Evolutionary conservation across 2,329 filamentous ascomycete species (phyloP).

Genomic region (Paraconiothyrium brasiliense): DNA sequence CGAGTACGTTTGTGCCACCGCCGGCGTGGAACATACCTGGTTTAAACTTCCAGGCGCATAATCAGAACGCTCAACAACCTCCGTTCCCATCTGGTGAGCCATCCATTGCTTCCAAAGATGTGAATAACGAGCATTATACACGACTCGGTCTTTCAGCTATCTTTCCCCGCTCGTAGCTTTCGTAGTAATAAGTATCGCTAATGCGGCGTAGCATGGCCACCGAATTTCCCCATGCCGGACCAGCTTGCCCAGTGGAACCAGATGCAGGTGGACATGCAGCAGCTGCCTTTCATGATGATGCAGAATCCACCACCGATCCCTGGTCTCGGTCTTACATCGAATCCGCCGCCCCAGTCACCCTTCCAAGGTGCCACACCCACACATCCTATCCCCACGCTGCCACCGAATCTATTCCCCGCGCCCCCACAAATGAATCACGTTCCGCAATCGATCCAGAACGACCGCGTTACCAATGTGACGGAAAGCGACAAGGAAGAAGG

Average conservation of each 20-base stretch:
- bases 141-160: background rate
- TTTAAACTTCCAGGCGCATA: slow-evolving; percentile 35
- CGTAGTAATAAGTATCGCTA: slow-evolving; percentile 10
- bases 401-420: slow-evolving; percentile 15
- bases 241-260: slow-evolving; percentile 28
- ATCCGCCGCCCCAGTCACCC: slow-evolving; percentile 29
- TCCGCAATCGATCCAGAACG: slow-evolving; percentile 22
- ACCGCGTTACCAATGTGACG: slow-evolving; percentile 42
- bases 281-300: slow-evolving; percentile 30
- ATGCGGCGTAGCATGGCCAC: slow-evolving; percentile 29
- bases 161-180: background rate
- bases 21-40: slow-evolving; percentile 28
- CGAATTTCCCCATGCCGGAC: slow-evolving; percentile 40
- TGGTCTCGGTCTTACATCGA: slow-evolving; percentile 30
- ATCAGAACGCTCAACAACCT: slow-evolving; percentile 36
- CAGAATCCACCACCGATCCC: slow-evolving; percentile 36
- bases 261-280: slow-evolving; percentile 30
- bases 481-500: slow-evolving; percentile 72
- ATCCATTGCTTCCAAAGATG: background rate
- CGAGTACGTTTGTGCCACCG: slow-evolving; percentile 27
- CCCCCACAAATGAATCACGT: slow-evolving; percentile 12
- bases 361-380: slow-evolving; percentile 30
- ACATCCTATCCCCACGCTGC: slow-evolving; percentile 22
- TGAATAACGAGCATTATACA: background rate
- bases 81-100: slow-evolving; percentile 28